Evolutionary conservation across 140 eudicot species (phyloP), one percentile per base, ranked within the genome.

Genomic region (Bidens hawaiensis): DNA sequence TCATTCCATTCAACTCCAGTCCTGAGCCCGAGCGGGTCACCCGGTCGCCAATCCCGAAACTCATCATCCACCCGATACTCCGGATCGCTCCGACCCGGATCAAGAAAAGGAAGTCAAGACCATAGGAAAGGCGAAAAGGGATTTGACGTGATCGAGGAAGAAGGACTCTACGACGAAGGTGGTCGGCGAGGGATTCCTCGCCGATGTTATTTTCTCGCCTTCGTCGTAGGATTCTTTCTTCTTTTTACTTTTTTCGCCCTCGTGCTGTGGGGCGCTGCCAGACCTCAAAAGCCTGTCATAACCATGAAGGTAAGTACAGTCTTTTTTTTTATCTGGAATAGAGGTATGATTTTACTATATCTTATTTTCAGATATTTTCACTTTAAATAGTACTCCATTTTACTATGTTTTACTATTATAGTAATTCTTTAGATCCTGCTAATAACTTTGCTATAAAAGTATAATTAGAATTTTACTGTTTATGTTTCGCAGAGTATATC

Each of bases 1-100:
- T 87, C 94, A 9, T 87, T 87, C 73, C 98, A 90, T 67, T 90
- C 98, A 10, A 90, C 98, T 40, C 98, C 98, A 2, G 88, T 84
- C 5, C 81, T 86, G 60, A 90, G 95, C 76, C 97, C 97, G 33
- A 84, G 81, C 80, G 97, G 94, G 17, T 90, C 98, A 0, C 98
- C 98, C 45, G 85, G 98, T 38, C 98, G 83, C 16, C 94, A 87
- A 60, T 91, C 98, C 2, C 81, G 98, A 11, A 91, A 87, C 76
- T 91, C 98, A 28, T 91, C 96, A 2, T 87, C 95, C 34, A 90
- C 95, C 24, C 71, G 97, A 41, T 90, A 72, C 74, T 90, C 97
- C 41, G 97, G 97, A 21, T 89, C 97, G 43, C 77, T 78, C 4
- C 76, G 85, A 70, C 96, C 94, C 38, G 86, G 89, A 23, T 80